These are phyloP conservation scores for Pseudophaeomoniella oleicola DNA, from an alignment of 2,329 filamentous ascomycete genomes.

Conservation along the genomic window DNA sequence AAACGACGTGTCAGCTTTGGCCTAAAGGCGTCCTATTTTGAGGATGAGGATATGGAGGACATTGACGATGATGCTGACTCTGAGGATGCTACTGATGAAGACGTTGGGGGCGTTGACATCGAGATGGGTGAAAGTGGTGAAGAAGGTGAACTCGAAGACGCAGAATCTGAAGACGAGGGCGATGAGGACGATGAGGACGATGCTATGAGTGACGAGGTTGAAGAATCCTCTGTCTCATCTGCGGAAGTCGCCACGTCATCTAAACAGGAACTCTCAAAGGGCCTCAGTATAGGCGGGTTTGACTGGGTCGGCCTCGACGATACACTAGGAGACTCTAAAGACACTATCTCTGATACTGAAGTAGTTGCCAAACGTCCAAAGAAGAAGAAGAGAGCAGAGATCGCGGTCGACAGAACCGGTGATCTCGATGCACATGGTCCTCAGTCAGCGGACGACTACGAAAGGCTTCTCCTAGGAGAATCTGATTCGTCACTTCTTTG, in stretches of 20 bases:
- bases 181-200: slow-evolving; percentile 30
- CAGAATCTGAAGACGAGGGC: slow-evolving; percentile 30
- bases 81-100: slow-evolving; percentile 19
- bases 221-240: slow-evolving; percentile 7
- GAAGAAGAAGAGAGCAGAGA: slow-evolving; percentile 61
- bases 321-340: slow-evolving; percentile 3
- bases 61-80: slow-evolving; percentile 33
- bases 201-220: slow-evolving; percentile 19
- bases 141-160: slow-evolving; percentile 23
- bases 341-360: slow-evolving; percentile 36
- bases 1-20: slow-evolving; percentile 77
- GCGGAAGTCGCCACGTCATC: slow-evolving; percentile 1
- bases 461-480: slow-evolving; percentile 79
- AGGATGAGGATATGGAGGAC: slow-evolving; percentile 26
- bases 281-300: slow-evolving; percentile 62
- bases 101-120: slow-evolving; percentile 12
- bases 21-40: slow-evolving; percentile 84
- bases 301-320: slow-evolving; percentile 57
- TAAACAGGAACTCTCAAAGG: slow-evolving; percentile 21
- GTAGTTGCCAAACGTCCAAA: slow-evolving; percentile 47
- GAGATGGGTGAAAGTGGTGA: slow-evolving; percentile 18
- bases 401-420: slow-evolving; percentile 79
- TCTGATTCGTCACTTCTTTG: slow-evolving; percentile 88
- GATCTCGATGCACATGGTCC: slow-evolving; percentile 80
- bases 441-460: slow-evolving; percentile 81